Base-by-base conservation (phyloP, 139 green algal species). In the Chlamydomonas urium region DNA sequence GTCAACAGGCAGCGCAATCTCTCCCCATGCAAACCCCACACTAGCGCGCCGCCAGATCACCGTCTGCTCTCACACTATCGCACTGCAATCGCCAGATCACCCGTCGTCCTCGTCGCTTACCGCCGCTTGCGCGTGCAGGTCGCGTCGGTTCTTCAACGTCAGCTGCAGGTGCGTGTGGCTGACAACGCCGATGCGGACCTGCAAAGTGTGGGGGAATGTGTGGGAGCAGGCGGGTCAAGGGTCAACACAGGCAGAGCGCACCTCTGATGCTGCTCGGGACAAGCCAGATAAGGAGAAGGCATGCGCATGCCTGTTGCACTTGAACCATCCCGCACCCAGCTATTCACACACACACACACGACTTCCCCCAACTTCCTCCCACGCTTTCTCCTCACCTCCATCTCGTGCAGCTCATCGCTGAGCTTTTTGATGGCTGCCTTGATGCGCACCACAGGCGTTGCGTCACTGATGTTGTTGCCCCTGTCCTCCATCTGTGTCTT, bases 401-500 rank as follows among this genome's bases (percentile, higher is more conserved):
- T 91, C 42, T 84, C 75, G 5, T 68, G 68, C 59, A 94, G 76
- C 86, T 95, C 89, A 17, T 73, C 76, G 31, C 74, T 58, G 33
- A 95, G 66, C 69, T 72, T 74, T 33, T 81, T 74, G 72, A 94
- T 94, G 31, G 90, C 90, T 8, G 81, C 71, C 50, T 73, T 78
- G 58, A 78, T 78, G 62, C 72, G 72, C 63, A 78, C 65, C 4
- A 72, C 65, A 37, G 90, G 90, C 2, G 84, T 90, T 0, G 86
- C 83, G 73, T 96, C 87, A 5, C 79, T 76, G 37, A 96, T 90
- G 84, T 85, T 92, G 78, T 74, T 85, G 47, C 89, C 89, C 24
- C 82, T 76, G 76, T 90, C 84, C n/a, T 93, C 85, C 73, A 93
- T 83, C 69, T 87, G 60, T 28, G 53, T 69, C 74, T 88, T 85